These are phyloP conservation scores for Yamadazyma triangularis DNA, from an alignment of 1,139 yeast genomes.

Conservation along the genomic window DNA sequence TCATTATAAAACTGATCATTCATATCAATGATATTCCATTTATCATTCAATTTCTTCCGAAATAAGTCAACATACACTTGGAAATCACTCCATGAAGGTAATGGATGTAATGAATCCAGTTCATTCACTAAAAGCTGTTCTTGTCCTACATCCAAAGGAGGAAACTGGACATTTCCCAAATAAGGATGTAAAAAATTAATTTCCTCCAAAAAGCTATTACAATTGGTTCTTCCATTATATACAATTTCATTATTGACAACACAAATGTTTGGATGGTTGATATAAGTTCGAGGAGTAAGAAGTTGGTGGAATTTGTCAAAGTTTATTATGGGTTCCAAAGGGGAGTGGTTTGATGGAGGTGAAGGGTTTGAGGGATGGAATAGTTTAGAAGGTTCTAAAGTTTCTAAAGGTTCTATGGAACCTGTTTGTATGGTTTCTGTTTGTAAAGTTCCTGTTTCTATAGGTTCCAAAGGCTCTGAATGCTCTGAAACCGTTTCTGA, in stretches of 20 bases:
- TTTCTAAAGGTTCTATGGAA: no score
- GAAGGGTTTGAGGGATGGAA: no score
- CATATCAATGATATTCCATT: slow-evolving; percentile 31
- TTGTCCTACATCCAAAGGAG: neutral
- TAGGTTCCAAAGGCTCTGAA: no score
- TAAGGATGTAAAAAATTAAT: slow-evolving; percentile 2
- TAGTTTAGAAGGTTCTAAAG: no score
- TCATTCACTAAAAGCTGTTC: no score
- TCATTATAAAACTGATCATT: slow-evolving; percentile 16
- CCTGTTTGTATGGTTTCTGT: no score
- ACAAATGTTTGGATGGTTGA: neutral
- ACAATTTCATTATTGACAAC: neutral
- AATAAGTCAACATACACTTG: slow-evolving; percentile 24
- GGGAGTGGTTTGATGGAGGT: slow-evolving; percentile 16
- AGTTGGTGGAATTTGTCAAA: no score
- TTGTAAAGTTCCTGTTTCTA: no score
- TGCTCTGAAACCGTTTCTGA: no score
- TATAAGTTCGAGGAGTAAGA: no score
- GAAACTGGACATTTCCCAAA: neutral
- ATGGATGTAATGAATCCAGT: slow-evolving; percentile 10
- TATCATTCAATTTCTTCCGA: slow-evolving; percentile 29
- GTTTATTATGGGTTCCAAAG: slow-evolving; percentile 22
- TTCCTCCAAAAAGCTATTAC: slow-evolving; percentile 1
- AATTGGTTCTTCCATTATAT: neutral
- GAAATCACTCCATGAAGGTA: slow-evolving; percentile 21